Evolutionary conservation across 305 asterid genomes (phyloP).

Genomic region (Ajuga reptans): DNA sequence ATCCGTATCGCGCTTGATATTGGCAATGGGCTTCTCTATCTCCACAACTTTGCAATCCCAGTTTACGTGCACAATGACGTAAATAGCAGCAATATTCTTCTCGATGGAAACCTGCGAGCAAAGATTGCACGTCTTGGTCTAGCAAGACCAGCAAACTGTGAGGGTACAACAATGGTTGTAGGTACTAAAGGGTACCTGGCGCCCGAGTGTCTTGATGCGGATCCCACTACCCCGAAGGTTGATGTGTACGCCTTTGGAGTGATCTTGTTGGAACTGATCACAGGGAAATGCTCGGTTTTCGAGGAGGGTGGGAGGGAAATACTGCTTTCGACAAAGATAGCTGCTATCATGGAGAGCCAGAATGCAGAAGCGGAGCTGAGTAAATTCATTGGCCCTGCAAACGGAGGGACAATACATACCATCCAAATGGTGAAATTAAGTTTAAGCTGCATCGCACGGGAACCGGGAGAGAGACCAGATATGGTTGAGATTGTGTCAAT

Average conservation of each 20-base stretch:
- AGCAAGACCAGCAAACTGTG: slow-evolving; percentile 35
- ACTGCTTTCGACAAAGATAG: slow-evolving; percentile 30
- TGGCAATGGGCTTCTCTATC: slow-evolving; percentile 61
- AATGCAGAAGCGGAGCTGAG: slow-evolving; percentile 31
- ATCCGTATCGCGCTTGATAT: slow-evolving; percentile 49
- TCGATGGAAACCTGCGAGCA: slow-evolving; percentile 48
- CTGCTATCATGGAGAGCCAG: slow-evolving; percentile 25
- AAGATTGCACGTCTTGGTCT: slow-evolving; percentile 49
- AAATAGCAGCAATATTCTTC: slow-evolving; percentile 44
- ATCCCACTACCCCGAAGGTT: slow-evolving; percentile 34
- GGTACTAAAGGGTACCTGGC: slow-evolving; percentile 42
- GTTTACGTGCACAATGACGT: slow-evolving; percentile 44
- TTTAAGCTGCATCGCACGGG: slow-evolving; percentile 38
- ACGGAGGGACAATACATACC: slow-evolving; percentile 31
- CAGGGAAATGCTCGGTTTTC: slow-evolving; percentile 32
- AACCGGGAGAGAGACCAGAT: slow-evolving; percentile 44
- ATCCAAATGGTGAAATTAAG: slow-evolving; percentile 34
- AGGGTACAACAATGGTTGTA: slow-evolving; percentile 18
- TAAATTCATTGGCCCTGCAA: slow-evolving; percentile 26
- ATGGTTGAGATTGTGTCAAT: slow-evolving; percentile 46
- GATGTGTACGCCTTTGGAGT: slow-evolving; percentile 57
- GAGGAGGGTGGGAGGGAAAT: slow-evolving; percentile 28
- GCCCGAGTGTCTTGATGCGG: slow-evolving; percentile 37
- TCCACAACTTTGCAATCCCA: slow-evolving; percentile 51
- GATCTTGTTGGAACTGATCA: slow-evolving; percentile 42